Conservation (phyloP, 176 grass and related monocot genomes). For the Cenchrus purpureus region DNA sequence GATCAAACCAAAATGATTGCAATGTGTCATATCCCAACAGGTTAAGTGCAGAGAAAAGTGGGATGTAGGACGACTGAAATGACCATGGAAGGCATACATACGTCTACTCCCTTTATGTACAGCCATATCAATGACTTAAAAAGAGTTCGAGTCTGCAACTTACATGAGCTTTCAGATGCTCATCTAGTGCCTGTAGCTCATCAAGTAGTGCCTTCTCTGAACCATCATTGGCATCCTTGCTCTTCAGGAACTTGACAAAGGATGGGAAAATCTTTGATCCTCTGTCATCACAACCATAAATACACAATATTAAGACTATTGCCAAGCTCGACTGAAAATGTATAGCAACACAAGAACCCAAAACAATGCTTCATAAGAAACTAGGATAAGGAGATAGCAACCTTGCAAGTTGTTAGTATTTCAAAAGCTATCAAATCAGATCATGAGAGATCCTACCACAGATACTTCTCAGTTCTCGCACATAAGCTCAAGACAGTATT, state of each 20-base stretch:
- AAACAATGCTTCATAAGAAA: constrained; percentile 2
- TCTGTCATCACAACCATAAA: constrained; percentile 52
- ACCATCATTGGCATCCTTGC: constrained; percentile 81
- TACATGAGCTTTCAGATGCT: constrained; percentile 86
- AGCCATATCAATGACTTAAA: neutral
- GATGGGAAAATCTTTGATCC: constrained; percentile 83
- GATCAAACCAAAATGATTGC: constrained; percentile 28
- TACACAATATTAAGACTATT: neutral
- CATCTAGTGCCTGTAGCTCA: constrained; percentile 71
- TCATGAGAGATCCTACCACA: constrained; percentile 6
- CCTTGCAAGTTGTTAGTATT: constrained; percentile 9
- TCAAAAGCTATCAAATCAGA: neutral
- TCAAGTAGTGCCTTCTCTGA: constrained; percentile 64
- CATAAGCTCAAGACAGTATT: neutral
- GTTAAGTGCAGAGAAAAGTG: constrained; percentile 15
- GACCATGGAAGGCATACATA: neutral
- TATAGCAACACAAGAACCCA: neutral
- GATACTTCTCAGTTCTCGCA: neutral
- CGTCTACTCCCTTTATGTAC: neutral
- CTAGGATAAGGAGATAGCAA: neutral
- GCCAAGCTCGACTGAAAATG: neutral
- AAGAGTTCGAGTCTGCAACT: neutral
- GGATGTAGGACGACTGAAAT: constrained; percentile 6
- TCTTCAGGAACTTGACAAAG: constrained; percentile 81
- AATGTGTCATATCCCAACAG: constrained; percentile 15